Evolutionary conservation across 495 filamentous ascomycete genomes (phyloP), one percentile per base, ranked within the genome.

Genomic region (Lophiotrema nucula): DNA sequence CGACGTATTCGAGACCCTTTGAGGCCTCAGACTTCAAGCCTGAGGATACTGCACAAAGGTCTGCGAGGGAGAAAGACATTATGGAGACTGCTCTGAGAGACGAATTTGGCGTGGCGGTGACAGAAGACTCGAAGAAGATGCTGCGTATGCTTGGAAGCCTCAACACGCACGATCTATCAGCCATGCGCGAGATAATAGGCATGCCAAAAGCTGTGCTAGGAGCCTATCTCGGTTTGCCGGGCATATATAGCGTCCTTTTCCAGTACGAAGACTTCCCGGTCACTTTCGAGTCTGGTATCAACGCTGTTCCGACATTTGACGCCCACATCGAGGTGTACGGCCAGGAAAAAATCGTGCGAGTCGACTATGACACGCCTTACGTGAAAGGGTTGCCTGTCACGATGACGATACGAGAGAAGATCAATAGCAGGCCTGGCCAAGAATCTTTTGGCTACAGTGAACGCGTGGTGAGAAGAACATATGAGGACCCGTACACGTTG

Each of bases 171-270:
- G 82, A 84, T 60, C 64, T 85, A 2, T 76, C 72, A 0, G 47
- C 79, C 5, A 79, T 85, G 77, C 75, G 82, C 0, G 82, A 85
- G 64, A 67, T 72, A 1, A 53, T 85, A 2, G 82, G 82, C 4
- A 65, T 72, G 35, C 75, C 75, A 1, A 47, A 67, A n/a, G 26
- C 0, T 52, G 76, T 84, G 0, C 67, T 72, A 1, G 81, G 75
- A 13, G 58, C 33, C 6, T 44, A 47, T 23, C 27, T 28, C 16
- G 31, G 46, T 15, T 37, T 35, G 5, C 53, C 46, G 8, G 35
- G 35, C 4, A 55, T 62, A 13, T 62, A 27, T 2, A 53, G 48
- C 38, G 48, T 63, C 37, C 51, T 69, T 33, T 70, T 68, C 59
- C 37, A 67, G 38, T 68, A 68, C 49, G 56, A 60, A 5, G 37